These are phyloP conservation scores for Colletotrichum orbiculare DNA, from an alignment of 2,329 filamentous ascomycete species.

Conservation along the genomic window DNA sequence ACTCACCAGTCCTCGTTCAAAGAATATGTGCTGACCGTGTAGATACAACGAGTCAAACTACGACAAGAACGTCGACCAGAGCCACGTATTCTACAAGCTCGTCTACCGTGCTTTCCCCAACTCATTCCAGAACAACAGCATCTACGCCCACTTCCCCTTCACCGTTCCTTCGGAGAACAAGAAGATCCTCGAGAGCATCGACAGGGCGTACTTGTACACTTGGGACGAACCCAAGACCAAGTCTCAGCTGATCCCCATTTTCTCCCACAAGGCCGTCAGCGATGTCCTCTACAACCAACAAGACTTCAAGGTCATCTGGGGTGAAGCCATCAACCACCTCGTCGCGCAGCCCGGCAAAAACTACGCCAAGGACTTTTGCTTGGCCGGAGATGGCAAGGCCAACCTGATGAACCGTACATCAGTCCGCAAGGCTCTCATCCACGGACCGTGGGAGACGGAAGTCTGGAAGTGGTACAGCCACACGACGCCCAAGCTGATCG, in stretches of 20 bases:
- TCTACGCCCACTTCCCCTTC: conserved; percentile 71
- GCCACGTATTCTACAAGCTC: conserved; percentile 75
- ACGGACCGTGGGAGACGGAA: conserved; percentile 34
- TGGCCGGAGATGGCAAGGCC: conserved; percentile 55
- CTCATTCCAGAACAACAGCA: conserved; percentile 70
- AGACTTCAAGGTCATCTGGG: conserved; percentile 71
- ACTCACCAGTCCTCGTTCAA: background rate
- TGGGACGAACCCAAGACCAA: conserved; percentile 63
- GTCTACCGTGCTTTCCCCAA: conserved; percentile 72
- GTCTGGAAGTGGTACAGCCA: conserved; percentile 40
- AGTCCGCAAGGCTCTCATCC: conserved; percentile 53
- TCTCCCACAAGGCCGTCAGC: conserved; percentile 64
- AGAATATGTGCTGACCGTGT: background rate
- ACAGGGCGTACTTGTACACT: conserved; percentile 67
- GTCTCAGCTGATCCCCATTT: conserved; percentile 58
- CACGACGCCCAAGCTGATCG: conserved; percentile 42
- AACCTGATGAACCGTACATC: conserved; percentile 53
- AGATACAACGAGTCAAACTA: conserved; percentile 60
- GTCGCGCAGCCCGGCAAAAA: conserved; percentile 57
- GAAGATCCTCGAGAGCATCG: conserved; percentile 66
- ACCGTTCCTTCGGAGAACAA: conserved; percentile 60
- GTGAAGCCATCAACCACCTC: conserved; percentile 62
- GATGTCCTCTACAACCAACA: conserved; percentile 62
- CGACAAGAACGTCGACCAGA: conserved; percentile 69
- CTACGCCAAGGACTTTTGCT: conserved; percentile 58